Conservation (phyloP, 192 early-diverging fungal genomes). For the Entrophospora sp. region DNA sequence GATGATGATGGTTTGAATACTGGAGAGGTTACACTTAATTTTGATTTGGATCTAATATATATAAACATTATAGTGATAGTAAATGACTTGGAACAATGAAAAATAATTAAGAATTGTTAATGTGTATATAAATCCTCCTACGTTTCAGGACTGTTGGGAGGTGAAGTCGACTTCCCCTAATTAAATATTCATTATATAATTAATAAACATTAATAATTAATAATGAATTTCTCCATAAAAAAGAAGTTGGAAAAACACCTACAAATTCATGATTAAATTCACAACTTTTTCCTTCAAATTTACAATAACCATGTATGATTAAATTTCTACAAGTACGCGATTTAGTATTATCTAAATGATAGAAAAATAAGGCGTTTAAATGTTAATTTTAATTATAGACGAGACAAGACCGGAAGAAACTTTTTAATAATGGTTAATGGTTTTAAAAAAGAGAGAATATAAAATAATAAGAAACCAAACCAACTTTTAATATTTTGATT, state of each 20-base stretch:
- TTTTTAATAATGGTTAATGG: not conserved
- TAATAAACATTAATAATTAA: no score
- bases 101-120: not conserved
- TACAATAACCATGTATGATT: conserved; percentile 78
- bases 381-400: not conserved
- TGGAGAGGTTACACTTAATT: conserved; percentile 61
- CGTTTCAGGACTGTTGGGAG: conserved; percentile 11
- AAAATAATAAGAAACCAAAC: not conserved
- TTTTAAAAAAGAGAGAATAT: not conserved
- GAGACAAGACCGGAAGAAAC: not conserved
- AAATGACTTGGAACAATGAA: not conserved
- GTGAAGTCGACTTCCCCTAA: conserved; percentile 8
- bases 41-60: conserved; percentile 34
- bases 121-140: not conserved
- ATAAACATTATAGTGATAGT: not conserved
- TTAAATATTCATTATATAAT: no score
- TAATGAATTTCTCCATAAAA: no score
- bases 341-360: conserved; percentile 31
- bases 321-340: conserved; percentile 63
- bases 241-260: conserved; percentile 17
- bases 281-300: conserved; percentile 74
- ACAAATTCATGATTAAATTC: conserved; percentile 73
- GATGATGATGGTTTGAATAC: conserved; percentile 63
- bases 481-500: not conserved
- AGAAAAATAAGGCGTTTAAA: no score